Percentiles rank a stretch among this genome's conserved stretches.
Conservation (phyloP, 2,329 filamentous ascomycete species). For the Pyrenochaeta sp. region DNA sequence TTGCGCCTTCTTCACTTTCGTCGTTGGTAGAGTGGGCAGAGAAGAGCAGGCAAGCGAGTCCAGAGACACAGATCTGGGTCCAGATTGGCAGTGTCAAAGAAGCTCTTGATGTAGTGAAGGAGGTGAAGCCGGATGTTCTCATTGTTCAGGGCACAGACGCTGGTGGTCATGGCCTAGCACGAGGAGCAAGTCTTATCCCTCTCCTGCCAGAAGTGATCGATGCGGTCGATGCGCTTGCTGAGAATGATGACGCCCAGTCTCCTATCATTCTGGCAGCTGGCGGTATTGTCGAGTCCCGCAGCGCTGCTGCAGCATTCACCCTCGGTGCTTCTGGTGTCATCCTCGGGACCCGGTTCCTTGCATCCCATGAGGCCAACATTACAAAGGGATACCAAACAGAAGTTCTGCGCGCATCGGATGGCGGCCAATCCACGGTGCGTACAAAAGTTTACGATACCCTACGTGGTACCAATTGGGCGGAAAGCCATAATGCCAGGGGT, state of each 20-base stretch:
- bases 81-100: conserved; percentile 69
- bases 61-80: conserved; percentile 62
- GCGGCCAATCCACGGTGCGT: conserved; percentile 60
- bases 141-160: conserved; percentile 72
- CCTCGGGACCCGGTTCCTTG: conserved; percentile 72
- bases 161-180: conserved; percentile 68
- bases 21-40: conserved; percentile 45
- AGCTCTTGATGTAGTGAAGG: conserved; percentile 58
- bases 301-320: conserved; percentile 63
- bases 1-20: conserved; percentile 56
- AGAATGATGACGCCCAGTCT: conserved; percentile 10
- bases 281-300: conserved; percentile 66
- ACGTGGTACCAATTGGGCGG: conserved; percentile 67
- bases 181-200: conserved; percentile 63
- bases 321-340: conserved; percentile 63
- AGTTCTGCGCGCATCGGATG: conserved; percentile 58
- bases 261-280: conserved; percentile 64
- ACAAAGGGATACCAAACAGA: conserved; percentile 58
- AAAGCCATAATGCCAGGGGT: conserved; percentile 65
- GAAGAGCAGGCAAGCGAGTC: conserved; percentile 40
- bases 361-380: conserved; percentile 58
- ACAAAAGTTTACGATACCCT: conserved; percentile 63
- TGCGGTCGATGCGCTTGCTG: conserved; percentile 48
- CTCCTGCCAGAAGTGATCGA: conserved; percentile 67
- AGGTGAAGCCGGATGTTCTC: conserved; percentile 64